Evolutionary conservation across 805 yeast species (phyloP), one percentile per base, ranked within the genome.

Genomic region (Komagataella mondaviorum): DNA sequence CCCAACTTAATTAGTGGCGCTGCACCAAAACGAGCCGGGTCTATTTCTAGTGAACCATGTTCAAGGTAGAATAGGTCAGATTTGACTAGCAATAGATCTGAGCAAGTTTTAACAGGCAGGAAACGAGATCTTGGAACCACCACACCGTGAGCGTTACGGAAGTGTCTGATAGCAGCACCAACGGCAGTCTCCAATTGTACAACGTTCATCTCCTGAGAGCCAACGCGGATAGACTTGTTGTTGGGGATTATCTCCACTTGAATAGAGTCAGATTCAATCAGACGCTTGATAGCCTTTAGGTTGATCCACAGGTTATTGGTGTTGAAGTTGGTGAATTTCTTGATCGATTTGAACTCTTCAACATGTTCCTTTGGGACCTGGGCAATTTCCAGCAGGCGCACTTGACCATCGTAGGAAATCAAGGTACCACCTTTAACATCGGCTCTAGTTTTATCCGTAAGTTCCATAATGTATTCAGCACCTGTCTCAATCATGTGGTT

Each of bases 401-500:
- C 96, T 64, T 85, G 82, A 56, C 97, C 98, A 59, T 88, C 91
- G 70, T 93, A 93, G 71, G 88, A 88, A 68, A 93, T 90, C 69
- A 93, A 80, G 58, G 98, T 93, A 75, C 98, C 99, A 75, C 99
- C 99, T 73, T 93, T 93, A 64, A 93, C 99, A 69, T 93, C 99
- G 43, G 99, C 99, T 70, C 98, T 84, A 50, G 99, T 93, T 76
- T 93, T 93, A 72, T 91, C 96, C 51, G 99, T 93, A 68, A 93
- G 81, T 73, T 93, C 99, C 99, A 93, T 93, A 59, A 93, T 82
- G 70, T 91, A 93, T 73, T 93, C 98, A 52, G 96, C 81, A 52
- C 83, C 83, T 43, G 95, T 78, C 63, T 87, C 93, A 57, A 88
- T 70, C 96, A 93, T 90, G 74, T 93, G 96, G 69, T 84, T 80